Percentiles rank a stretch among this genome's conserved stretches.
phyloP scores from a whole-genome alignment of 768 basidiomycete genomes.

The Termitomyces sp. region DNA sequence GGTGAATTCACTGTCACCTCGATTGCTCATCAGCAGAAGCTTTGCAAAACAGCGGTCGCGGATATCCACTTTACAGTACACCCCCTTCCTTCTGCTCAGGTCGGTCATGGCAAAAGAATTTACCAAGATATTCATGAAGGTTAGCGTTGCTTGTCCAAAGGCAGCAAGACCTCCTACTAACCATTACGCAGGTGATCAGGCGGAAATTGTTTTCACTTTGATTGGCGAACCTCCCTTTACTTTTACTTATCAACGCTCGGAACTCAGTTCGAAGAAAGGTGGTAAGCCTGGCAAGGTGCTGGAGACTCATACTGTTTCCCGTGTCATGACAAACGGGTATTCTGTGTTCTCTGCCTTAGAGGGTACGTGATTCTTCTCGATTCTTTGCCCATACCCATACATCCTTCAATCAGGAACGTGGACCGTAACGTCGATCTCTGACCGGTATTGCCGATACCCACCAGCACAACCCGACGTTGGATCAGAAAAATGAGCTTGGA shows the following conservation, averaged over 20 bases:
- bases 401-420: constrained; percentile 58
- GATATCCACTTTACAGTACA: constrained; percentile 75
- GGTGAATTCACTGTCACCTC: constrained; percentile 85
- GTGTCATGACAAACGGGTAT: constrained; percentile 68
- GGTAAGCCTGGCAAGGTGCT: constrained; percentile 72
- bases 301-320: constrained; percentile 87
- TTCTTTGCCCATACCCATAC: constrained; percentile 1
- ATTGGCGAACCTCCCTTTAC: constrained; percentile 93
- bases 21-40: constrained; percentile 89
- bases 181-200: constrained; percentile 66
- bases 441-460: constrained; percentile 87
- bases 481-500: constrained; percentile 26
- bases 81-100: constrained; percentile 80
- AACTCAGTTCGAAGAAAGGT: constrained; percentile 62
- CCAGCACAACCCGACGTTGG: constrained; percentile 51
- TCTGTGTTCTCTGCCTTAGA: constrained; percentile 90
- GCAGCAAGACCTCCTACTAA: neutral
- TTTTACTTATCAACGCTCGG: constrained; percentile 89
- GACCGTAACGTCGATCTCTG: constrained; percentile 89
- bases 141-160: constrained; percentile 18
- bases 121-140: constrained; percentile 91
- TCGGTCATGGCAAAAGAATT: constrained; percentile 77
- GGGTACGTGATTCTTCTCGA: constrained; percentile 40
- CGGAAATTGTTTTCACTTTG: constrained; percentile 88
- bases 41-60: constrained; percentile 78